Evolutionary conservation across 495 filamentous ascomycete species (phyloP).

Genomic region (Chaetomidium leptoderma): DNA sequence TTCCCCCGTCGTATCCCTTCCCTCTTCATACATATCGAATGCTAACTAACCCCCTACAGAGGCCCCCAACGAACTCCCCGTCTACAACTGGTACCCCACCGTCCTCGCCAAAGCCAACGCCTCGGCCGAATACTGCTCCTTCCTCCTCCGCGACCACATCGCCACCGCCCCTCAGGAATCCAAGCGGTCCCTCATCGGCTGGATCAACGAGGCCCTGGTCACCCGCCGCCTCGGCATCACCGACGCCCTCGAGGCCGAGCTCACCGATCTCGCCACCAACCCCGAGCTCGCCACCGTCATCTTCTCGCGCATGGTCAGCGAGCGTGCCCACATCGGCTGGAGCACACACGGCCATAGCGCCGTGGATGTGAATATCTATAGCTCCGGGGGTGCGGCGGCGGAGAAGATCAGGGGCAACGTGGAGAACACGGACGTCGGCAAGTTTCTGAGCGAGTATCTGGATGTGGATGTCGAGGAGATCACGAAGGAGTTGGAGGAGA

Average conservation of each 20-base stretch:
- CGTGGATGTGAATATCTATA: slow-evolving; percentile 90
- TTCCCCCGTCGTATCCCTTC: not conserved
- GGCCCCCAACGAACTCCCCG: slow-evolving; percentile 38
- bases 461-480: slow-evolving; percentile 71
- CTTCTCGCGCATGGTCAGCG: slow-evolving; percentile 82
- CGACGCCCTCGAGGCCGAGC: slow-evolving; percentile 68
- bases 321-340: slow-evolving; percentile 88
- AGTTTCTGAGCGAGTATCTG: slow-evolving; percentile 74
- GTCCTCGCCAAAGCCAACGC: slow-evolving; percentile 77
- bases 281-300: slow-evolving; percentile 49
- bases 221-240: slow-evolving; percentile 65
- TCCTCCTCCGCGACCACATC: slow-evolving; percentile 56
- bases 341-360: slow-evolving; percentile 83
- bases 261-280: slow-evolving; percentile 57
- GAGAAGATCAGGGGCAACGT: slow-evolving; percentile 70
- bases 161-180: slow-evolving; percentile 27
- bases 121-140: slow-evolving; percentile 65
- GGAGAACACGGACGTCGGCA: slow-evolving; percentile 90
- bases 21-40: not conserved
- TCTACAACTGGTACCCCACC: slow-evolving; percentile 81
- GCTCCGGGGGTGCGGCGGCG: slow-evolving; percentile 50
- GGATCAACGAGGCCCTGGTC: slow-evolving; percentile 58
- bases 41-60: slow-evolving; percentile 29
- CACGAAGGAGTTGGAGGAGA: slow-evolving; percentile 66
- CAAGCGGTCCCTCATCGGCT: slow-evolving; percentile 46